Evolutionary conservation across 306 rosid genomes (phyloP).

Genomic region (Quercus variabilis): DNA sequence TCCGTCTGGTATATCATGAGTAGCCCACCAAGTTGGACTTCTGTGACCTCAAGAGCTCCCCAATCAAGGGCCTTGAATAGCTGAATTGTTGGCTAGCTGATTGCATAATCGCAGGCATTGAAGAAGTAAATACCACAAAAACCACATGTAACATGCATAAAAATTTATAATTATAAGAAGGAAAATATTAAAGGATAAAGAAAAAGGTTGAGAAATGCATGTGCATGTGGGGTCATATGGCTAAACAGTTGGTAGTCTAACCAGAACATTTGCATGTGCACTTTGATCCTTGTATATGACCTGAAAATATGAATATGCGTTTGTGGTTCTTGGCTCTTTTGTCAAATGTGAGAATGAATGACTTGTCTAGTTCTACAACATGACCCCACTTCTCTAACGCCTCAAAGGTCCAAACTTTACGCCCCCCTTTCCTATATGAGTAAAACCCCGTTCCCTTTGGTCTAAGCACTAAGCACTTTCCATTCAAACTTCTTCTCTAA

Average conservation of each 20-base stretch:
- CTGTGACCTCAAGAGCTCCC: slow-evolving; percentile 7
- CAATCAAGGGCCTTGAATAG: slow-evolving; percentile 26
- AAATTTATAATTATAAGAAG: neutral
- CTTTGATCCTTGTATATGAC: slow-evolving; percentile 37
- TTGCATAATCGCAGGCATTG: slow-evolving; percentile 41
- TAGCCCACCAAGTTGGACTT: slow-evolving; percentile 50
- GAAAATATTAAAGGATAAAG: neutral
- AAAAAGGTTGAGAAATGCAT: slow-evolving; percentile 58
- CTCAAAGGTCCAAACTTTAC: slow-evolving; percentile 10
- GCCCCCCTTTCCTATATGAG: slow-evolving; percentile 53
- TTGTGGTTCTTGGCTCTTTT: slow-evolving; percentile 37
- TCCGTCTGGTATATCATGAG: slow-evolving; percentile 13
- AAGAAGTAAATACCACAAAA: slow-evolving; percentile 10
- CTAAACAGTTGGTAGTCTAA: slow-evolving; percentile 71
- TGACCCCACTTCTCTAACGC: slow-evolving; percentile 26
- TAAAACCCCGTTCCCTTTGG: slow-evolving; percentile 17
- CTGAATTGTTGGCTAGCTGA: neutral
- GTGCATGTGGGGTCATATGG: slow-evolving; percentile 78
- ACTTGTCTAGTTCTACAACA: slow-evolving; percentile 42
- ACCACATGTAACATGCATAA: slow-evolving; percentile 22
- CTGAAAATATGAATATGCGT: slow-evolving; percentile 38
- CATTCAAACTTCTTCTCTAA: neutral
- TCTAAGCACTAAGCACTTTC: slow-evolving; percentile 16
- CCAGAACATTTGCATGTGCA: slow-evolving; percentile 86
- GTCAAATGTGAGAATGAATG: slow-evolving; percentile 16